Evolutionary conservation across 1,139 yeast species (phyloP).

Genomic region (Debaryomyces fabryi): DNA sequence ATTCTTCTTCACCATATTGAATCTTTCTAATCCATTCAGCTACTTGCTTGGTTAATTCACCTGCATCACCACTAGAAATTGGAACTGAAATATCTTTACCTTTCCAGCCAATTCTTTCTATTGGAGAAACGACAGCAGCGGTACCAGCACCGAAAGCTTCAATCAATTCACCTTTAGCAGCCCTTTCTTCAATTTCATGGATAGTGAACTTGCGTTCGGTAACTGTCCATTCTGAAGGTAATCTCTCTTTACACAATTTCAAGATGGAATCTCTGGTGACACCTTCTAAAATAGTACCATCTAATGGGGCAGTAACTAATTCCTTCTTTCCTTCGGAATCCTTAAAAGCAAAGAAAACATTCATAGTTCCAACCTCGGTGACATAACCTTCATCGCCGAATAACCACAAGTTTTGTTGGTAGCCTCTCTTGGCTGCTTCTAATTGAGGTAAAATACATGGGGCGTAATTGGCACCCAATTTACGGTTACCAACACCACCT

Average conservation of each 20-base stretch:
- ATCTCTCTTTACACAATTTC: conserved; percentile 70
- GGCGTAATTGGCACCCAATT: conserved; percentile 97
- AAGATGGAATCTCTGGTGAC: conserved; percentile 92
- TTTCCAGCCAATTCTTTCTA: conserved; percentile 80
- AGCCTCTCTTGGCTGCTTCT: conserved; percentile 86
- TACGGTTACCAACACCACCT: conserved; percentile 95
- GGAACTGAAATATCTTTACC: conserved; percentile 77
- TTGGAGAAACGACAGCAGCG: conserved; percentile 95
- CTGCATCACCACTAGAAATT: conserved; percentile 76
- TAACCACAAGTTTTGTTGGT: conserved; percentile 94
- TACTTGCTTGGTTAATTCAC: conserved; percentile 74
- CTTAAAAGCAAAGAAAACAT: conserved; percentile 82
- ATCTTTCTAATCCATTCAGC: conserved; percentile 84
- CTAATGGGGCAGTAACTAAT: conserved; percentile 93
- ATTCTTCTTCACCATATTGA: conserved; percentile 83
- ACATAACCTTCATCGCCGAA: conserved; percentile 87
- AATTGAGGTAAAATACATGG: conserved; percentile 90
- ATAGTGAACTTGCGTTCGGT: conserved; percentile 84
- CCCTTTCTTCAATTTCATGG: conserved; percentile 74
- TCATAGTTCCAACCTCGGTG: conserved; percentile 98
- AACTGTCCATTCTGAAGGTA: conserved; percentile 78
- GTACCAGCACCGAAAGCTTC: conserved; percentile 98
- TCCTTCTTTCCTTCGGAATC: conserved; percentile 81
- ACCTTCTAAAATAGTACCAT: conserved; percentile 96
- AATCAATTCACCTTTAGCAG: conserved; percentile 76